These are phyloP conservation scores for Debaryomycetaceae sp. DNA, from an alignment of 1,139 yeast species.

Conservation along the genomic window DNA sequence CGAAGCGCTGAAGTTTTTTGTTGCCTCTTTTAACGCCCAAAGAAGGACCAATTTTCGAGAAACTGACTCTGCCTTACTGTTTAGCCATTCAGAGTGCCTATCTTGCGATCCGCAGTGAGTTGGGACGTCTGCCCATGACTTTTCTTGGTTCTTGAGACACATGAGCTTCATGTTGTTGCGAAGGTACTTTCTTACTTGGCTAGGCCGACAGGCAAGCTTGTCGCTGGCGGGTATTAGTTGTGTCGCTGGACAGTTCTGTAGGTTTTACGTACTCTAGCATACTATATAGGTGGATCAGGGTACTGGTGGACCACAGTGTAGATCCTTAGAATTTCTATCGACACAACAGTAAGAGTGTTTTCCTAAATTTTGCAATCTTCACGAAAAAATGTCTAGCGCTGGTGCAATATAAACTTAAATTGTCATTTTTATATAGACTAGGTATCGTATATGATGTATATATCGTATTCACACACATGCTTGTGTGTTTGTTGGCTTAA, in stretches of 20 bases:
- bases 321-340: no score
- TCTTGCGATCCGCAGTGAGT: background rate
- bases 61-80: background rate
- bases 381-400: no score
- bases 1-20: background rate
- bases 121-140: background rate
- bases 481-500: no score
- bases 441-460: no score
- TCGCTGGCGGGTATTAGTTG: background rate
- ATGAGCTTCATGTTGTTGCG: background rate
- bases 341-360: no score
- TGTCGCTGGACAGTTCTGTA: background rate
- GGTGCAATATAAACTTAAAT: no score
- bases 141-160: background rate
- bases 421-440: no score
- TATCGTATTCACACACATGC: no score
- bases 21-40: background rate
- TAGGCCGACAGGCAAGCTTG: background rate
- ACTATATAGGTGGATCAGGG: no score
- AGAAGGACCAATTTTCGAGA: background rate
- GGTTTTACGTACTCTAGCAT: background rate
- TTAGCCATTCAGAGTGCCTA: no score
- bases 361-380: no score
- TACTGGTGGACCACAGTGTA: no score
- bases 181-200: background rate